Evolutionary conservation across 148 eudicot species (phyloP).

Genomic region (Vaccinium darrowii): DNA sequence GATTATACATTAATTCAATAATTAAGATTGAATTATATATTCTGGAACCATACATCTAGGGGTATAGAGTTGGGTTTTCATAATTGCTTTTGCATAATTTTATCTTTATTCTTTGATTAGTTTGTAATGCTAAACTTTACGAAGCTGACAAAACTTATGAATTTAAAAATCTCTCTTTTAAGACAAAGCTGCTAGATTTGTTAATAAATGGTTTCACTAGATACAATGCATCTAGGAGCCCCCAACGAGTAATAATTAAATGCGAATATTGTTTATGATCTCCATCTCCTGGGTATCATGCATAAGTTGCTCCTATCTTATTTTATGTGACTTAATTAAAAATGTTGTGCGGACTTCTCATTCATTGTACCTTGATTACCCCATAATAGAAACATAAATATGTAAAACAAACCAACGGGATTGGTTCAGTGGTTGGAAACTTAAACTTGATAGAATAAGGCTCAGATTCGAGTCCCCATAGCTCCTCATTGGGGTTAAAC

Average conservation of each 20-base stretch:
- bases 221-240: constrained; percentile 9
- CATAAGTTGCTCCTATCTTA: not conserved
- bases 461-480: too few species aligned
- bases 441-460: too few species aligned
- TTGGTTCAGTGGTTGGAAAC: too few species aligned
- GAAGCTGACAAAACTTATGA: constrained; percentile 16
- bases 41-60: not conserved
- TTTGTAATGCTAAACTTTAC: not conserved
- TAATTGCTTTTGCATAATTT: not conserved
- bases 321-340: not conserved
- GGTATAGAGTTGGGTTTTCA: not conserved
- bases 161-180: constrained; percentile 3
- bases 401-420: not conserved
- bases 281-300: constrained; percentile 2
- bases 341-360: not conserved
- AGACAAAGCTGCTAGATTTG: constrained; percentile 10
- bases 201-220: not conserved
- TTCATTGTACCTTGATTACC: not conserved
- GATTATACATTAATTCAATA: not conserved
- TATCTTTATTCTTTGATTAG: not conserved
- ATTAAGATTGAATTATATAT: constrained; percentile 7
- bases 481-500: too few species aligned
- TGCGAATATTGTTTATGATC: not conserved
- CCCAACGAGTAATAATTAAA: not conserved
- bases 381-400: not conserved